Conservation (phyloP, 768 basidiomycete species). For the Tulasnella sp. region DNA sequence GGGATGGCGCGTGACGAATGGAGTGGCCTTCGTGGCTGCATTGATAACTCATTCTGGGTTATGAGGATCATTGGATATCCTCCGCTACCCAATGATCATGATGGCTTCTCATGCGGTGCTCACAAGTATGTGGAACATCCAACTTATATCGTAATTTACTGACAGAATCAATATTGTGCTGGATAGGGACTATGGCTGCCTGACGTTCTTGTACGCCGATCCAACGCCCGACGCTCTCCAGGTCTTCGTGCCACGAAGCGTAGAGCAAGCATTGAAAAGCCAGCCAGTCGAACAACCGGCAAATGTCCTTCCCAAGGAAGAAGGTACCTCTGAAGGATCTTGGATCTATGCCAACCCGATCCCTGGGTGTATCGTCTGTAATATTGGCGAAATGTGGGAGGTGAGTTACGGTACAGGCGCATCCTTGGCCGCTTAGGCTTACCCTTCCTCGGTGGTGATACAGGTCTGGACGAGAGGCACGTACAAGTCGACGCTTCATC, state of each 20-base stretch:
- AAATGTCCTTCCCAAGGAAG: slow-evolving; percentile 32
- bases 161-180: background rate
- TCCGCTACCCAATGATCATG: slow-evolving; percentile 64
- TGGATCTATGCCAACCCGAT: slow-evolving; percentile 86
- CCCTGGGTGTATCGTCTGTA: slow-evolving; percentile 76
- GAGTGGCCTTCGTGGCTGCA: slow-evolving; percentile 50
- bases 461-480: slow-evolving; percentile 83
- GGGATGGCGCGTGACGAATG: slow-evolving; percentile 65
- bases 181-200: slow-evolving; percentile 76
- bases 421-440: background rate
- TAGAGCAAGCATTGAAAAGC: slow-evolving; percentile 13
- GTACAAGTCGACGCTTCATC: slow-evolving; percentile 82
- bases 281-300: background rate
- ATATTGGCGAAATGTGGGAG: slow-evolving; percentile 74
- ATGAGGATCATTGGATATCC: slow-evolving; percentile 87
- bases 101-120: slow-evolving; percentile 82
- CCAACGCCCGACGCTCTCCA: slow-evolving; percentile 71
- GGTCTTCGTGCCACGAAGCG: slow-evolving; percentile 47
- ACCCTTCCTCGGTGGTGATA: no score
- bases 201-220: slow-evolving; percentile 86
- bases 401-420: background rate
- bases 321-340: slow-evolving; percentile 45
- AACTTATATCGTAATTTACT: background rate
- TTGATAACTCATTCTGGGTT: slow-evolving; percentile 83
- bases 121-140: slow-evolving; percentile 54